Base-by-base conservation (phyloP, 2,329 filamentous ascomycete genomes). In the Helicocarpus griseus region DNA sequence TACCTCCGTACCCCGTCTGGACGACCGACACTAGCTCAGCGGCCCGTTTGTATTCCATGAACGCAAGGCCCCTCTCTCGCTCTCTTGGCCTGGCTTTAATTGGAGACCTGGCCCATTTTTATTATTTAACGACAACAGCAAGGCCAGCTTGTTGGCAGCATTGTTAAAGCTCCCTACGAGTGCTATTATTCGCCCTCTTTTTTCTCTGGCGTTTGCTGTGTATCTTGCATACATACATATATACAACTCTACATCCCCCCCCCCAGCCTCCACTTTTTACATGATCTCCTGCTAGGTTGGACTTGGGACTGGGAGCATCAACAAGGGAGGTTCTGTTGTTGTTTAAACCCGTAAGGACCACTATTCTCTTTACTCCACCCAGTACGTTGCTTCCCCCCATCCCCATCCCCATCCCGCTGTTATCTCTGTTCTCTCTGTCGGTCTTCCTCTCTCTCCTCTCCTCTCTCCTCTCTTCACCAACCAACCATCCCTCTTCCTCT, bases 371-470 rank as follows among this genome's bases (percentile, higher is more conserved):
- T 54, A 9, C 14, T 35, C n/a, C 7, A 14, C 11, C 63, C 61
- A 62, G 58, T 61, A 58, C 61, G 65, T 66, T 65, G 67, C 64
- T 59, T 61, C 61, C 21, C 39, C 49, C 19, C 13, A 47, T 48
- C 26, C 17, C 39, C 40, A 40, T 36, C 40, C 50, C 21, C 51
- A 58, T 51, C 51, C 52, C 51, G 54, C 41, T 49, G 55, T 56
- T 54, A 52, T 53, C 54, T 48, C 53, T 31, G 29, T 1, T 31
- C 13, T 53, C 41, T 28, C 19, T 19, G 17, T 13, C 47, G 64
- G 62, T 60, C 63, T 59, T 61, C 58, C 61, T 65, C 67, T 65
- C 66, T n/a, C 64, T 59, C 60, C 61, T 24, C 36, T 35, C 11
- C 19, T 14, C 31, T 21, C 36, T 50, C 22, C 51, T 57, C 51